These are phyloP conservation scores for Fomitopsis schrenkii DNA, from an alignment of 1,284 basidiomycete genomes.

Conservation along the genomic window DNA sequence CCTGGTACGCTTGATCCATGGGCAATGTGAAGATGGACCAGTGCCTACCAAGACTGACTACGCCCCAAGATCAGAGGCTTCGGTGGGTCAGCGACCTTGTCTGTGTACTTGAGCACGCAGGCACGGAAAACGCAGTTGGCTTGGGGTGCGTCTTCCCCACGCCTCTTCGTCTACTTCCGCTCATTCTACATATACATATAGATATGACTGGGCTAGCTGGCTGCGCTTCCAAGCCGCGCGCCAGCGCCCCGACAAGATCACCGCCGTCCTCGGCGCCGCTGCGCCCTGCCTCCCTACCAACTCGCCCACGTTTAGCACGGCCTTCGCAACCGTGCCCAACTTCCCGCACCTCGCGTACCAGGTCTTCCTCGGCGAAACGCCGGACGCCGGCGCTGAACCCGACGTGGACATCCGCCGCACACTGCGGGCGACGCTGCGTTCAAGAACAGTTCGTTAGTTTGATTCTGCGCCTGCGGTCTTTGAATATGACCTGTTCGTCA, in stretches of 20 bases:
- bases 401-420: conserved; percentile 49
- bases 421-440: conserved; percentile 56
- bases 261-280: conserved; percentile 52
- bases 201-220: conserved; percentile 77
- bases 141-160: conserved; percentile 43
- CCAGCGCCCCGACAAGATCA: conserved; percentile 57
- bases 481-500: not conserved
- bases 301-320: conserved; percentile 41
- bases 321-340: conserved; percentile 33
- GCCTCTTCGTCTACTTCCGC: not conserved
- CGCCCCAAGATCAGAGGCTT: conserved; percentile 63
- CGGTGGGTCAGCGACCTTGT: conserved; percentile 56
- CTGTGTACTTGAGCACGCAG: conserved; percentile 52
- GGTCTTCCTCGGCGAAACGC: conserved; percentile 51
- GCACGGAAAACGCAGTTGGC: conserved; percentile 47
- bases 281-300: conserved; percentile 56
- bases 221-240: conserved; percentile 50
- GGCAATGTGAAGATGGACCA: not conserved
- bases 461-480: not conserved
- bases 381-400: conserved; percentile 45
- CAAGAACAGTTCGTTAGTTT: conserved; percentile 37
- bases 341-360: conserved; percentile 59
- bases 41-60: conserved; percentile 42
- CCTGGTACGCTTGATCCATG: not conserved
- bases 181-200: conserved; percentile 19